Evolutionary conservation across 352 stramenopile species (phyloP), one percentile per base, ranked within the genome.

Genomic region (Phytopythium delawarense): DNA sequence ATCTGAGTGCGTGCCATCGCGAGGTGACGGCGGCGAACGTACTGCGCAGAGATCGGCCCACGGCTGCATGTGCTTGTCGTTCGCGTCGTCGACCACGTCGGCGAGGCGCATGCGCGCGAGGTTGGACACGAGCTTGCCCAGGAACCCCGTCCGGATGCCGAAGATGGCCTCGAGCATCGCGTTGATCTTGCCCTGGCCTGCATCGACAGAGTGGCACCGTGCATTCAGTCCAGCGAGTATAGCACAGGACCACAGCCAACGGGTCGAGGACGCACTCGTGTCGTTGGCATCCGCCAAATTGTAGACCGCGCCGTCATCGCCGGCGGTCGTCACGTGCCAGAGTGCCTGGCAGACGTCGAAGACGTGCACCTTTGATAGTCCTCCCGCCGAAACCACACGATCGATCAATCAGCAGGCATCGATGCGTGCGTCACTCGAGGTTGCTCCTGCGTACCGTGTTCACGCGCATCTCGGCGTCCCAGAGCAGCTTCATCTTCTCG

Each of bases 21-120:
- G 1, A 3, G 13, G 16, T 16, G 23, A 21, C 18, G n/a, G 4
- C 23, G 39, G 52, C 73, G 5, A 40, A 15, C 35, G 57, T 72
- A 88, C 86, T 64, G 75, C 59, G 57, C 87, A 96, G 25, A 96
- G 73, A 65, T 96, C 84, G 18, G 84, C 88, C 87, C 87, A 96
- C 2, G 87, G 87, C 64, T 89, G 79, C 83, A 96, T 91, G 67
- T 96, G 87, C 75, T 96, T 96, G 55, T 96, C 87, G 58, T 96
- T 96, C n/a, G 85, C 85, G 63, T 94, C 84, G 64, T 96, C 76
- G n/a, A 93, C 87, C 50, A 94, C 84, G 53, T 93, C 84, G 40
- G 78, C 71, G 8, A 96, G 74, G 9, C 82, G 81, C 49, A 96
- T 70, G 21, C 81, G 78, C 7, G 87, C 87, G 23, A 96, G 64